These are phyloP conservation scores for Mastigamoeba balamuthi DNA, from an alignment of 78 protist species.

Conservation along the genomic window DNA sequence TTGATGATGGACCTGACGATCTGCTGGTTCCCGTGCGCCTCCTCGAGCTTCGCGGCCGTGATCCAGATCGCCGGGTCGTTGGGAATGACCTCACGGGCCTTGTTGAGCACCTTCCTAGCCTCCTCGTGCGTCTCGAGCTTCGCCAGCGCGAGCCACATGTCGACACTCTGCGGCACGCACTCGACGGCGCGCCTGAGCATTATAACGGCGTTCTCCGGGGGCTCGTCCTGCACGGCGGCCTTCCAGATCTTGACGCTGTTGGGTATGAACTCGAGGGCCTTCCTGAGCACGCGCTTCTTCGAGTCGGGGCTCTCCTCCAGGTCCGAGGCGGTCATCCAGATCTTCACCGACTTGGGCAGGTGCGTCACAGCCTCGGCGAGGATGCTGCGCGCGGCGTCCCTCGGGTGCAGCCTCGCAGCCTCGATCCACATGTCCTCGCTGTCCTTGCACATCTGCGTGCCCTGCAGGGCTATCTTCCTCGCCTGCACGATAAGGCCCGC, in stretches of 20 bases:
- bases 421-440: slow-evolving; percentile 90
- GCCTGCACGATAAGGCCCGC: slow-evolving; percentile 76
- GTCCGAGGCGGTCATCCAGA: slow-evolving; percentile 85
- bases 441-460: slow-evolving; percentile 61
- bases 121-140: slow-evolving; percentile 73
- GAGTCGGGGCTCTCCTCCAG: slow-evolving; percentile 60
- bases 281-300: slow-evolving; percentile 63
- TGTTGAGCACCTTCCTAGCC: slow-evolving; percentile 81
- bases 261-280: slow-evolving; percentile 77
- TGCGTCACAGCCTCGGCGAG: slow-evolving; percentile 77
- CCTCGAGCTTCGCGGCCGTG: slow-evolving; percentile 92
- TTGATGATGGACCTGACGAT: slow-evolving; percentile 35
- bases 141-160: slow-evolving; percentile 95
- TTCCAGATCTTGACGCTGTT: slow-evolving; percentile 83
- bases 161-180: slow-evolving; percentile 65
- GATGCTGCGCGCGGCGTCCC: slow-evolving; percentile 58
- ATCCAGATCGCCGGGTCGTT: slow-evolving; percentile 81
- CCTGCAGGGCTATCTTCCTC: slow-evolving; percentile 63
- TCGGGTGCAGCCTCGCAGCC: slow-evolving; percentile 63
- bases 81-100: slow-evolving; percentile 62
- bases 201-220: slow-evolving; percentile 77
- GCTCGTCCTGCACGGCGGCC: slow-evolving; percentile 83
- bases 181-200: slow-evolving; percentile 84
- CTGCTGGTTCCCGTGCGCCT: slow-evolving; percentile 43
- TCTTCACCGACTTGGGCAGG: slow-evolving; percentile 70